These are phyloP conservation scores for Periconia sp. DNA, from an alignment of 2,329 filamentous ascomycete genomes.

Conservation along the genomic window DNA sequence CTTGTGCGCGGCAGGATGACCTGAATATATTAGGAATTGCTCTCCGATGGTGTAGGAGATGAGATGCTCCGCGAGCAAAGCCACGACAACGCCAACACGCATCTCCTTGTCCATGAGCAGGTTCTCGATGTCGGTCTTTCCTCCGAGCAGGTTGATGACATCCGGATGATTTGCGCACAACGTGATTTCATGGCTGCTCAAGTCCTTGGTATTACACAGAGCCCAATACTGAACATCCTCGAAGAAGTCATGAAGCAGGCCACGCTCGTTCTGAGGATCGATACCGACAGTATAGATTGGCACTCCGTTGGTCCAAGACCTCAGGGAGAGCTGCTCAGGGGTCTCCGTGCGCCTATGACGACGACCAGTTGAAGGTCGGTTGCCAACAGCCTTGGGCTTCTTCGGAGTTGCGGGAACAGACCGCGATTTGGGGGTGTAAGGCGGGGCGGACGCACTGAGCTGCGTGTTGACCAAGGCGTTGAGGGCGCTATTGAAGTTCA, in stretches of 20 bases:
- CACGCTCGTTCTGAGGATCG: constrained; percentile 22
- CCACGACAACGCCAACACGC: constrained; percentile 17
- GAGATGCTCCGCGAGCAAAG: constrained; percentile 17
- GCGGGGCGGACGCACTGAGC: too few species aligned
- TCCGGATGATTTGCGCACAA: constrained; percentile 2
- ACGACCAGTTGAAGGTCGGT: constrained; percentile 1
- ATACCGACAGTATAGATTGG: constrained; percentile 24
- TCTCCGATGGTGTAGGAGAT: constrained; percentile 18
- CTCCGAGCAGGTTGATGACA: constrained; percentile 4
- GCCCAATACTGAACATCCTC: constrained; percentile 26
- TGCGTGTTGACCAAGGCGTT: too few species aligned
- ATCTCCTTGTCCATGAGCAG: constrained; percentile 18
- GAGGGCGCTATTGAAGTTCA: not conserved
- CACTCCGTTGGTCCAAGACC: constrained; percentile 6
- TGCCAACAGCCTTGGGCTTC: not conserved
- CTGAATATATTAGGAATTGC: constrained; percentile 14
- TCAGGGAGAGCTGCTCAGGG: constrained; percentile 20
- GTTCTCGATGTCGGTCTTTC: constrained; percentile 9
- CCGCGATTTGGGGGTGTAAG: not conserved
- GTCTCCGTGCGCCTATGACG: constrained; percentile 25
- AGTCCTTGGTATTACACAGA: constrained; percentile 6
- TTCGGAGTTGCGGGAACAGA: not conserved
- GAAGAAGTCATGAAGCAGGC: constrained; percentile 29
- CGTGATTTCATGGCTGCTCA: constrained; percentile 7
- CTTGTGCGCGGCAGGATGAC: constrained; percentile 7